Percentiles rank a stretch among this genome's conserved stretches.
phyloP scores from a whole-genome alignment of 331 rosid genomes.

The Quercus phellos region DNA sequence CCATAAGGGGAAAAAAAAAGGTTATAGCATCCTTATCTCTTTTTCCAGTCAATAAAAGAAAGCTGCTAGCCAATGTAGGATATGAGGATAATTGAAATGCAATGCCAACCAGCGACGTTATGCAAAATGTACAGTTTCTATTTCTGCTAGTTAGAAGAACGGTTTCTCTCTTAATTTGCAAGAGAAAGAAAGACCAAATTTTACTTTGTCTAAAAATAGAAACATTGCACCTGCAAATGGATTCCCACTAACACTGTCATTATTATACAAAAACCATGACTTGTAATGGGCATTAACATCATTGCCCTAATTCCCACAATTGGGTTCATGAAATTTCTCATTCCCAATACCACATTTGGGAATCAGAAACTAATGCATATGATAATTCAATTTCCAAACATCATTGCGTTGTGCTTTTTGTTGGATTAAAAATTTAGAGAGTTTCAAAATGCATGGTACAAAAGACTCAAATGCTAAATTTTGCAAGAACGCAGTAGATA shows the following conservation, averaged over 20 bases:
- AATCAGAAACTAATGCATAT: background rate
- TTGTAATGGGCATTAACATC: background rate
- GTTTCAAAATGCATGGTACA: background rate
- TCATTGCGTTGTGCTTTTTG: background rate
- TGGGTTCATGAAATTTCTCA: background rate
- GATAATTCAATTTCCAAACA: background rate
- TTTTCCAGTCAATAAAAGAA: background rate
- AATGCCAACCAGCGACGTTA: too few relatives aligned
- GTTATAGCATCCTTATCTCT: background rate
- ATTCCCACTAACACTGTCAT: background rate
- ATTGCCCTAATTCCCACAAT: background rate
- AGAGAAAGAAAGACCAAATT: background rate
- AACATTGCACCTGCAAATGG: background rate
- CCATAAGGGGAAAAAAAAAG: background rate
- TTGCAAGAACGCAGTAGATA: background rate
- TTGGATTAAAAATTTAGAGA: background rate
- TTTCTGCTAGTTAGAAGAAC: background rate
- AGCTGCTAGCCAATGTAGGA: background rate
- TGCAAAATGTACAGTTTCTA: background rate
- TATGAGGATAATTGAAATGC: too few relatives aligned
- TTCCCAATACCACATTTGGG: background rate
- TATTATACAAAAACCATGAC: background rate
- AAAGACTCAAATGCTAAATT: background rate
- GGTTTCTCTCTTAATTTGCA: background rate
- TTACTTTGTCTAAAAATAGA: background rate